A percentile compares a stretch with the other conserved stretches of the same genome.
phyloP scores from a whole-genome alignment of 2,329 filamentous ascomycete genomes.

The Hortaea sp. region DNA sequence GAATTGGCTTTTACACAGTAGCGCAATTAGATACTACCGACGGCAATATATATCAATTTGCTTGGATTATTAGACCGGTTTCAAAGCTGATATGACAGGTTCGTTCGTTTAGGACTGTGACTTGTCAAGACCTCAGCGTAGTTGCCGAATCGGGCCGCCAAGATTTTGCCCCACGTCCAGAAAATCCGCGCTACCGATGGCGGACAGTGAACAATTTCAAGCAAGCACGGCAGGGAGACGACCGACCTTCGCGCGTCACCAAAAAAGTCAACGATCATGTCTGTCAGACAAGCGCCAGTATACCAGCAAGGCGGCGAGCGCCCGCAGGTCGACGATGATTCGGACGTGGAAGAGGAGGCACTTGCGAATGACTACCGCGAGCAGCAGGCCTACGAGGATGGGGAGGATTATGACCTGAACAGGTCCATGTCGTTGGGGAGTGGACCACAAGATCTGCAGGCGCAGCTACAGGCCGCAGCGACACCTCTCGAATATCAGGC shows the following conservation, averaged over 20 bases:
- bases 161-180: not conserved
- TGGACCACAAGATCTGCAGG: slow-evolving; percentile 84
- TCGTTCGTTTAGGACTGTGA: too few relatives aligned
- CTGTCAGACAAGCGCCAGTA: slow-evolving; percentile 27
- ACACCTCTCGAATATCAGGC: slow-evolving; percentile 95
- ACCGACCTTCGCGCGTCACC: not conserved
- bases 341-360: slow-evolving; percentile 91
- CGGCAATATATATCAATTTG: too few relatives aligned
- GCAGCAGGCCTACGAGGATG: slow-evolving; percentile 88
- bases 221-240: not conserved
- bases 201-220: not conserved
- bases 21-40: too few relatives aligned
- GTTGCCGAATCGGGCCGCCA: not conserved
- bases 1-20: too few relatives aligned
- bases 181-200: not conserved
- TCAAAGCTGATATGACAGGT: too few relatives aligned
- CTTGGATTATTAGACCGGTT: too few relatives aligned
- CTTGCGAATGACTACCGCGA: slow-evolving; percentile 93
- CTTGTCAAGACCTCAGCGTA: not conserved
- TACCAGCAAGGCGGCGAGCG: slow-evolving; percentile 33
- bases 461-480: slow-evolving; percentile 79
- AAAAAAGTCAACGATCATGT: slow-evolving; percentile 18
- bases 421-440: slow-evolving; percentile 51
- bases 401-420: slow-evolving; percentile 56
- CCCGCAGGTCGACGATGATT: slow-evolving; percentile 52